These are phyloP conservation scores for Staphylotrichum longicolle DNA, from an alignment of 495 filamentous ascomycete genomes.

Conservation along the genomic window DNA sequence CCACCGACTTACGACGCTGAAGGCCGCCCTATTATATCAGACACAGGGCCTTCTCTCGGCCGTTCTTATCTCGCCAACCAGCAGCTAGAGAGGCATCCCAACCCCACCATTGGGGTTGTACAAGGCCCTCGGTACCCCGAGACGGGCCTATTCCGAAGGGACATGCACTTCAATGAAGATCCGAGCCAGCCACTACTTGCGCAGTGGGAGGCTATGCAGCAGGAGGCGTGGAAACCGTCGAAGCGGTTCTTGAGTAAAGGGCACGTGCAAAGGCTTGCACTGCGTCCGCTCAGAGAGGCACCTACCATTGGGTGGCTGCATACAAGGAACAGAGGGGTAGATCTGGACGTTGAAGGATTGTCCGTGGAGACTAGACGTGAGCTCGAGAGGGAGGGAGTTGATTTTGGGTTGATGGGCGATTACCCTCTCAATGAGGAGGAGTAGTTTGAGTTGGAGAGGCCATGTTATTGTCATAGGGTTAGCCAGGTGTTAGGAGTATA, in stretches of 20 bases:
- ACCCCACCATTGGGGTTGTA: slow-evolving; percentile 44
- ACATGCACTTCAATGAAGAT: slow-evolving; percentile 43
- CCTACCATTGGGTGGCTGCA: too few species aligned
- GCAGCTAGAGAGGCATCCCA: slow-evolving; percentile 33
- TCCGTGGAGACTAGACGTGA: slow-evolving; percentile 12
- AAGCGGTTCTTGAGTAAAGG: slow-evolving; percentile 3
- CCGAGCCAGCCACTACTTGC: slow-evolving; percentile 35
- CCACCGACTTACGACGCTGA: slow-evolving; percentile 33
- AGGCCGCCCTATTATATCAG: slow-evolving; percentile 15
- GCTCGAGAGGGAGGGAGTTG: slow-evolving; percentile 25
- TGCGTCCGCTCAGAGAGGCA: slow-evolving; percentile 2
- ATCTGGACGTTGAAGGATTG: slow-evolving; percentile 30
- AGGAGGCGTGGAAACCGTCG: slow-evolving; percentile 17
- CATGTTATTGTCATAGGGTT: not conserved
- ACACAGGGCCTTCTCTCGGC: slow-evolving; percentile 26
- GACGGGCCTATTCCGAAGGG: slow-evolving; percentile 37
- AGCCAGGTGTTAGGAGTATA: not conserved
- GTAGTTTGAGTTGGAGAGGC: not conserved
- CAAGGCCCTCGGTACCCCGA: slow-evolving; percentile 47
- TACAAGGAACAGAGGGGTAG: slow-evolving; percentile 26
- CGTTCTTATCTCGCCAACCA: slow-evolving; percentile 30
- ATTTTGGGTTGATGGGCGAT: slow-evolving; percentile 12
- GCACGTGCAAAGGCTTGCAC: slow-evolving; percentile 5
- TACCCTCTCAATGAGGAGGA: slow-evolving; percentile 22
- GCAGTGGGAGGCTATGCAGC: slow-evolving; percentile 30